Evolutionary conservation across 2,329 filamentous ascomycete genomes (phyloP).

Genomic region (Paraphaeosphaeria minitans): DNA sequence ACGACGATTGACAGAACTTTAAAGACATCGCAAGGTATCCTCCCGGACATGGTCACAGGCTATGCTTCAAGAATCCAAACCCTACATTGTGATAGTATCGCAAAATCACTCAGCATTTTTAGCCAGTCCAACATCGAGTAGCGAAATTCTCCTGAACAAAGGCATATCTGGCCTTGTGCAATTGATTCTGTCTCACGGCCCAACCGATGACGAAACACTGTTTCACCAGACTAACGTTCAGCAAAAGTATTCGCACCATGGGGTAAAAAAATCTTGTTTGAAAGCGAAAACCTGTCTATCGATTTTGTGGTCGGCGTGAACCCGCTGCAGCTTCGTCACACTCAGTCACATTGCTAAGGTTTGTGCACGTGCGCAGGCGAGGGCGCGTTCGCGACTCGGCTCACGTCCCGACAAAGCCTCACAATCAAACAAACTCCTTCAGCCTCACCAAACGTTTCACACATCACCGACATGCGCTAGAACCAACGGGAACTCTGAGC

Average conservation of each 20-base stretch:
- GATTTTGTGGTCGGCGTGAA: background rate
- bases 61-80: too few relatives aligned
- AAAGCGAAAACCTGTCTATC: background rate
- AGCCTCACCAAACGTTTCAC: background rate
- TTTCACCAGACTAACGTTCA: background rate
- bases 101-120: too few relatives aligned
- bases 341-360: background rate
- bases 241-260: background rate
- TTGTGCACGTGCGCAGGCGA: constrained; percentile 42
- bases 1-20: too few relatives aligned
- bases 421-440: background rate
- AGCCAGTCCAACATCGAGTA: too few relatives aligned
- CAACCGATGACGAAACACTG: background rate
- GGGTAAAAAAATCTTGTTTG: background rate
- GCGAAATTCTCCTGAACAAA: too few relatives aligned
- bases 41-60: too few relatives aligned
- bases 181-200: background rate
- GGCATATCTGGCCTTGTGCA: too few relatives aligned
- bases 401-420: background rate
- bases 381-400: constrained; percentile 25
- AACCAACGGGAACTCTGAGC: constrained; percentile 3
- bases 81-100: too few relatives aligned
- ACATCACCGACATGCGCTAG: background rate
- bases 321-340: background rate
- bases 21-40: too few relatives aligned